These are phyloP conservation scores for Kwoniella europaea DNA, from an alignment of 768 basidiomycete genomes.

Conservation along the genomic window DNA sequence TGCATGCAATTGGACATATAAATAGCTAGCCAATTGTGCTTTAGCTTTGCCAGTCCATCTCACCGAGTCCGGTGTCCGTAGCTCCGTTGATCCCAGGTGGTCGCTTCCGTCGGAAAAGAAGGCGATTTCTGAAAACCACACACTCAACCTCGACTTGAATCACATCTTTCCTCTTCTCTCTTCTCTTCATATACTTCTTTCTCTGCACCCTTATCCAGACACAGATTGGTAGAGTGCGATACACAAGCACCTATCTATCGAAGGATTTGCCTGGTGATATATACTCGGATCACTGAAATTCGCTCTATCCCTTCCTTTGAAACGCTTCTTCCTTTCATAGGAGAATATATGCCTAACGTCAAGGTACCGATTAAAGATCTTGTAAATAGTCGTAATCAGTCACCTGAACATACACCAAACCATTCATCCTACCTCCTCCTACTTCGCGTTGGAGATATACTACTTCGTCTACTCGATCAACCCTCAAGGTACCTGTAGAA, in stretches of 20 bases:
- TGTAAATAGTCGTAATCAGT: constrained; percentile 9
- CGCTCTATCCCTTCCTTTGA: background rate
- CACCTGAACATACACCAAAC: constrained; percentile 6
- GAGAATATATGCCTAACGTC: background rate
- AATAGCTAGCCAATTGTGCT: too few relatives aligned
- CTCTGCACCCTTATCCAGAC: too few relatives aligned
- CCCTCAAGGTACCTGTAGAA: background rate
- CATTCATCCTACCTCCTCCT: background rate
- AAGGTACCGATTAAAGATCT: background rate
- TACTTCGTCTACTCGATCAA: background rate
- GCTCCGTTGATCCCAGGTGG: background rate
- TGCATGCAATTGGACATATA: too few relatives aligned
- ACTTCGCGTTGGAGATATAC: background rate
- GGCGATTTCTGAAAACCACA: background rate
- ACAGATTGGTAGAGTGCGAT: background rate
- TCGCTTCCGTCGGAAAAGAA: background rate
- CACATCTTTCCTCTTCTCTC: background rate
- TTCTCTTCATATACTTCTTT: background rate
- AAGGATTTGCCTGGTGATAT: too few relatives aligned
- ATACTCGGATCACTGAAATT: too few relatives aligned
- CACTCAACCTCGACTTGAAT: background rate
- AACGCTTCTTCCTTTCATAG: background rate
- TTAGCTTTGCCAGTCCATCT: too few relatives aligned
- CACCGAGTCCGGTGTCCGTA: too few relatives aligned
- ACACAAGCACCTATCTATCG: background rate